Evolutionary conservation across 345 rosid genomes (phyloP).

Genomic region (Combretum micranthum): DNA sequence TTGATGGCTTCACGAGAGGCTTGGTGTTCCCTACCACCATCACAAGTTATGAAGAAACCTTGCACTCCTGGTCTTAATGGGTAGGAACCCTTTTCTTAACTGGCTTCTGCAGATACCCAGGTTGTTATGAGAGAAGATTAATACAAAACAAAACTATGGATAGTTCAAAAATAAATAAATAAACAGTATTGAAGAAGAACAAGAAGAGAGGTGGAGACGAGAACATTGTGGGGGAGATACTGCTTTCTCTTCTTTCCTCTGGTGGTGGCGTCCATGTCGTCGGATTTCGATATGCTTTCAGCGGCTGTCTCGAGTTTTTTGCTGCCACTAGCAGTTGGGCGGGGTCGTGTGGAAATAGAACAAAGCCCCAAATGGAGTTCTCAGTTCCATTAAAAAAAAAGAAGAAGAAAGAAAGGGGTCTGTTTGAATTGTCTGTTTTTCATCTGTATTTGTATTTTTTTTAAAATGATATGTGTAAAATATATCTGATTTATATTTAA

Average conservation of each 20-base stretch:
- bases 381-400: too few species aligned
- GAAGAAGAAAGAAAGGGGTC: too few species aligned
- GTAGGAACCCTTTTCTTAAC: constrained; percentile 80
- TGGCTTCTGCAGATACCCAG: constrained; percentile 39
- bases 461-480: too few species aligned
- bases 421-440: too few species aligned
- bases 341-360: too few species aligned
- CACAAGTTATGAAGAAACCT: constrained; percentile 90
- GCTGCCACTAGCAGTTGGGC: too few species aligned
- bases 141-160: background rate
- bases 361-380: too few species aligned
- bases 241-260: constrained; percentile 74
- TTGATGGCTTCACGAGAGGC: constrained; percentile 77
- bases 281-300: constrained; percentile 26
- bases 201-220: background rate
- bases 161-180: background rate
- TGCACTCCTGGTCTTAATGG: constrained; percentile 79
- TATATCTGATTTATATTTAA: too few species aligned
- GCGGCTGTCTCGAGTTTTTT: constrained; percentile 54
- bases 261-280: constrained; percentile 7
- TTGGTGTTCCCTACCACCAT: constrained; percentile 87
- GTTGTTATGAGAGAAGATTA: background rate
- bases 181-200: background rate
- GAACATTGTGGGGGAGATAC: constrained; percentile 66
- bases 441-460: too few species aligned